Evolutionary conservation across 345 rosid genomes (phyloP).

Genomic region (Boechera stricta): DNA sequence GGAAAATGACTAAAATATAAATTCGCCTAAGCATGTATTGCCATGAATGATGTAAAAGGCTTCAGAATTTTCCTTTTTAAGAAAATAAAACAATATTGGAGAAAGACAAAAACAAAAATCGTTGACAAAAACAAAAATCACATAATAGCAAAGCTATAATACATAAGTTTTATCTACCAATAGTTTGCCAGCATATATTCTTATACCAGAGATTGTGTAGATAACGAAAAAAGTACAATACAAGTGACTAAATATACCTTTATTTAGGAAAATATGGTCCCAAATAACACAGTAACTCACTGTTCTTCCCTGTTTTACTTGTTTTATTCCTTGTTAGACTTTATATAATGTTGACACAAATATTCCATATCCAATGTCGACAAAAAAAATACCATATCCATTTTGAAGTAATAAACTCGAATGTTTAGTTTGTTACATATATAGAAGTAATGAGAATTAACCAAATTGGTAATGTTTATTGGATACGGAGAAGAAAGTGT

Average conservation of each 20-base stretch:
- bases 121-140: not conserved
- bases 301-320: constrained; percentile 34
- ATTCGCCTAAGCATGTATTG: not conserved
- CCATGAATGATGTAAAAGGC: not conserved
- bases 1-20: not conserved
- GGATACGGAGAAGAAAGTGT: constrained; percentile 31
- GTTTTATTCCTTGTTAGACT: constrained; percentile 30
- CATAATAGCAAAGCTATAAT: constrained; percentile 24
- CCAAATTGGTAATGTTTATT: constrained; percentile 22
- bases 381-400: constrained; percentile 6
- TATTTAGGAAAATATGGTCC: constrained; percentile 41
- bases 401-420: not conserved
- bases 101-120: constrained; percentile 17
- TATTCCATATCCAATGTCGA: not conserved
- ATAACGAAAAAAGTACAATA: constrained; percentile 33
- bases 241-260: constrained; percentile 31
- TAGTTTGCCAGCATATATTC: constrained; percentile 12
- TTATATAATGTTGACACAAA: constrained; percentile 10
- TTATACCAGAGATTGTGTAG: constrained; percentile 21
- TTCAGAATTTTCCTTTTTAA: not conserved
- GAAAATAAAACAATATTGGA: not conserved
- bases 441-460: not conserved
- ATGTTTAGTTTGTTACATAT: not conserved
- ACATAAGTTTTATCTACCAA: constrained; percentile 9
- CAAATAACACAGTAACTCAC: constrained; percentile 38